Conservation (phyloP, 73 alveolate genomes). For the Paramecium octaurelia region DNA sequence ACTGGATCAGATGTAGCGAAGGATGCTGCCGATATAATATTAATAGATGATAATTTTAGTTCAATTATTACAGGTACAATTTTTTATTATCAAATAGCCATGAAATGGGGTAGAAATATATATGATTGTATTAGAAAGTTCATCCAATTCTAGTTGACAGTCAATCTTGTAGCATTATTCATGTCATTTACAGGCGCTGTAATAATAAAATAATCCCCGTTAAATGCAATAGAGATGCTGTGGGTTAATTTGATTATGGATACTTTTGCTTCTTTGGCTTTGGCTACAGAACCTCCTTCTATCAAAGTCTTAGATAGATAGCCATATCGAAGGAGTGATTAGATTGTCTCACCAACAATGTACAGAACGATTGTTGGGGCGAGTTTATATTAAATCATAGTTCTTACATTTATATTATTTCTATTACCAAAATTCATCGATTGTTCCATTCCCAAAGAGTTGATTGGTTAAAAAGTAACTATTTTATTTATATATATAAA, state of each 20-base stretch:
- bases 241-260: slow-evolving; percentile 91
- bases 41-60: slow-evolving; percentile 79
- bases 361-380: slow-evolving; percentile 79
- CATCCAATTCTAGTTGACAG: slow-evolving; percentile 81
- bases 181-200: slow-evolving; percentile 82
- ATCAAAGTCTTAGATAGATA: slow-evolving; percentile 72
- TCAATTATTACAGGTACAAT: slow-evolving; percentile 64
- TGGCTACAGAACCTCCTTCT: slow-evolving; percentile 96
- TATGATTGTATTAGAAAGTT: slow-evolving; percentile 81
- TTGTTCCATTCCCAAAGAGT: background rate
- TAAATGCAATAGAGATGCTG: slow-evolving; percentile 82
- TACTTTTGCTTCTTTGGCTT: slow-evolving; percentile 88
- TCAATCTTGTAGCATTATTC: slow-evolving; percentile 80
- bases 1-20: slow-evolving; percentile 83
- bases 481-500: background rate
- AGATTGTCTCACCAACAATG: slow-evolving; percentile 78
- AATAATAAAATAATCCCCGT: slow-evolving; percentile 73
- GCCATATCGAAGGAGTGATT: slow-evolving; percentile 81
- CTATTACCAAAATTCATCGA: slow-evolving; percentile 37
- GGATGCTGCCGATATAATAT: slow-evolving; percentile 83
- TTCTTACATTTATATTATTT: slow-evolving; percentile 67
- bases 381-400: slow-evolving; percentile 67
- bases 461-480: background rate
- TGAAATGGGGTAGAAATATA: slow-evolving; percentile 86
- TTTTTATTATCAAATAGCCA: slow-evolving; percentile 41